Evolutionary conservation across 148 eudicot species (phyloP), one percentile per base, ranked within the genome.

Genomic region (Gaultheria prostrata): DNA sequence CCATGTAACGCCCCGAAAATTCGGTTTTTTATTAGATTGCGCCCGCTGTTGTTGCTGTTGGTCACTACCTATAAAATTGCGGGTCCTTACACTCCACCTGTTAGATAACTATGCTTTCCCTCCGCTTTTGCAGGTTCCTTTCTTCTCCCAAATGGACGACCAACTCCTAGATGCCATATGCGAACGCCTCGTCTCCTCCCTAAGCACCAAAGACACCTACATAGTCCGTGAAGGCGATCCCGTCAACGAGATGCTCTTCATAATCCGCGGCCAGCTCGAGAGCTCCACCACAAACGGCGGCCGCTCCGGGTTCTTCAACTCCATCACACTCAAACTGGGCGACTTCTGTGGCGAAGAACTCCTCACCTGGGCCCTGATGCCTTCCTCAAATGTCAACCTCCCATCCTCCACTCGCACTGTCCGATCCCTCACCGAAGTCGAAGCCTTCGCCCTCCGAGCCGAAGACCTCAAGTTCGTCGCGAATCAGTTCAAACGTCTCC

Each of bases 201-300:
- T 95, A 39, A 92, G 87, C 86, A 93, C 98, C 17, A 95, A 90
- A 84, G 94, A 89, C 84, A 91, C 94, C 7, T 93, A 82, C 86
- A 86, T 95, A 30, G 93, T 92, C 35, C 88, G 95, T n/a, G 98
- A 95, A 90, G 98, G 93, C 15, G 98, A 95, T 86, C 98, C 97
- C 2, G 98, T 95, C 0, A 86, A 86, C 1, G 97, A 95, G 78
- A 95, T 95, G 98, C 83, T 92, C 70, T 95, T 95, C 89, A 85
- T 95, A 17, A 95, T 95, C 73, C 77, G 98, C 82, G 98, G 98
- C 50, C 93, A 91, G 85, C 84, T 95, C 6, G 97, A 95, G 78
- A 95, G 98, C 86, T 93, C 97, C 33, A 95, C 98, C n/a, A 95
- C 98, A 0, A 91, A 91, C 12, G 98, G 98, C 0, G 97, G 98